Evolutionary conservation across 2,329 filamentous ascomycete species (phyloP).

Genomic region (Pseudocercospora eumusae): DNA sequence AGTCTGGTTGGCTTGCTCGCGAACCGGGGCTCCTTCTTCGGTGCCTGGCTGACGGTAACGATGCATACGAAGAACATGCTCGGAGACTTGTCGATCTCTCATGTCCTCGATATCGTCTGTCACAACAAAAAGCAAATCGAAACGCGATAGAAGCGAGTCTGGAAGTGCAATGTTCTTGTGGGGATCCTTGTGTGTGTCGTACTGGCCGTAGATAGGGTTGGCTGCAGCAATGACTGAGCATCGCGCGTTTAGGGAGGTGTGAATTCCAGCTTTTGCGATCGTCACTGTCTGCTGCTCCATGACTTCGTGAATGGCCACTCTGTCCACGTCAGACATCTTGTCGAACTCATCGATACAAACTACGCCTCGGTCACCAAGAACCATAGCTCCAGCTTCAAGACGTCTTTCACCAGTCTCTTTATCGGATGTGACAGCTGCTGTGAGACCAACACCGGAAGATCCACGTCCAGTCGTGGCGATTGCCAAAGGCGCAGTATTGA

Average conservation of each 20-base stretch:
- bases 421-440: constrained; percentile 91
- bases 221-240: constrained; percentile 96
- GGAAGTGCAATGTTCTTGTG: constrained; percentile 98
- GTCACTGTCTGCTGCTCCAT: constrained; percentile 99
- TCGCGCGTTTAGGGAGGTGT: constrained; percentile 93
- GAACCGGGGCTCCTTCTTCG: constrained; percentile 91
- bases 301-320: constrained; percentile 98
- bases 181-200: constrained; percentile 96
- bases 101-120: constrained; percentile 98
- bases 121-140: constrained; percentile 95
- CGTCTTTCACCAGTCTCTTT: constrained; percentile 96
- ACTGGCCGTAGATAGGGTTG: constrained; percentile 97
- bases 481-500: constrained; percentile 93
- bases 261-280: constrained; percentile 97
- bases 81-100: constrained; percentile 84
- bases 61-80: constrained; percentile 97
- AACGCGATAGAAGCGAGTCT: constrained; percentile 94
- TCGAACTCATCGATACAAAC: constrained; percentile 99
- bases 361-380: constrained; percentile 92
- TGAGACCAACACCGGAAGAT: constrained; percentile 96
- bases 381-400: constrained; percentile 97
- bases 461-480: constrained; percentile 94
- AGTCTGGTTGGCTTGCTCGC: constrained; percentile 80
- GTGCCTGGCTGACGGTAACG: constrained; percentile 88
- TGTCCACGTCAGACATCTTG: constrained; percentile 98